Evolutionary conservation across 2,329 filamentous ascomycete genomes (phyloP), one percentile per base, ranked within the genome.

Genomic region (Alternaria sp.): DNA sequence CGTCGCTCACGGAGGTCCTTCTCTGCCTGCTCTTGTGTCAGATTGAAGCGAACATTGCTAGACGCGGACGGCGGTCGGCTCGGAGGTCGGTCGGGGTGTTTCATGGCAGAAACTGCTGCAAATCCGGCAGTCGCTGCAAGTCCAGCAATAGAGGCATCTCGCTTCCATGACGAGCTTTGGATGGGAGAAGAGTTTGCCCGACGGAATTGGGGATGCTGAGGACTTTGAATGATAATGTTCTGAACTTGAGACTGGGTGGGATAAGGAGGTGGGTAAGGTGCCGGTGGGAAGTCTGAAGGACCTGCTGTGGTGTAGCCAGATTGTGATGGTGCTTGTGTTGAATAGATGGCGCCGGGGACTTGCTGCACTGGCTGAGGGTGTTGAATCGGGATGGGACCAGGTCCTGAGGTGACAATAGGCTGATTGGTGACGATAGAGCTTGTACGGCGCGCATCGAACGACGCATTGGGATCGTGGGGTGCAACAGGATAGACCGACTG

Each of bases 341-440:
- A 86, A 70, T 93, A 92, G 1, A 94, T 85, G 17, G 87, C 87
- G 65, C 87, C 86, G 40, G 90, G 89, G 3, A 96, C 88, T 0
- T 92, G 92, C 3, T 87, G 85, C 62, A 92, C 86, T 3, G 94
- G 94, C 70, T 93, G 90, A 3, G 94, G 94, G 71, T 97, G 93
- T 76, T 96, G 91, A n/a, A 97, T 84, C 11, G 90, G 89, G 30
- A 93, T 86, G 0, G 88, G 84, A 83, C 73, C 77, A 9, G 75
- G 74, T 32, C 74, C 71, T 8, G 77, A 69, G 15, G 77, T 77
- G 12, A 79, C 58, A 5, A 77, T 49, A 54, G 77, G 74, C 56
- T 79, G 78, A 13, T 72, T 78, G 61, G 77, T 75, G 15, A 83
- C 83, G 13, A 83, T 76, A n/a, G 83, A 74, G 40, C 88, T 87